Base-by-base conservation (phyloP, 2,329 filamentous ascomycete genomes). In the Ascochyta koolunga region DNA sequence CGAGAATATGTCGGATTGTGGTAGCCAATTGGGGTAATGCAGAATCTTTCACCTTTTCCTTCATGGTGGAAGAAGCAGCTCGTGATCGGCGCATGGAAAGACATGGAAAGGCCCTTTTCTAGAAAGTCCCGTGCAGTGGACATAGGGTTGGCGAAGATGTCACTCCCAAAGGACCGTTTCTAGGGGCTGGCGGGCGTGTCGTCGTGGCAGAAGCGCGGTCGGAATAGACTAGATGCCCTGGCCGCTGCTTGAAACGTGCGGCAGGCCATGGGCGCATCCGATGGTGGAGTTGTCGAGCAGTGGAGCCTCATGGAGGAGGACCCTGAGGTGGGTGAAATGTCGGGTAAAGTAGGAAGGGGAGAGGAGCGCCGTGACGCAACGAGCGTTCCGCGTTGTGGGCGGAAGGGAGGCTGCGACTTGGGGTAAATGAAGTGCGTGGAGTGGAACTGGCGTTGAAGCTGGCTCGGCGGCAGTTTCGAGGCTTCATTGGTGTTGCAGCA, bases 301-400 rank as follows among this genome's bases (percentile, higher is more conserved):
- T 66, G 65, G 62, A 44, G 44, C 57, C 50, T 50, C 39, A 38
- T 37, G 48, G 58, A 57, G 48, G 58, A 57, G 39, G 62, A 66
- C 62, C 60, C 65, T 64, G 61, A 62, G 50, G 50, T 54, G 38
- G 57, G 50, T 62, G 55, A 51, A 46, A 56, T 39, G 32, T 62
- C 64, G 65, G 65, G 58, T 60, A 51, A 64, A 60, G 47, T 66
- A 67, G 66, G 66, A 57, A 63, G 43, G 31, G 4, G 32, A 22
- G 50, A 48, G 24, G 48, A 57, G 32, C 51, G 54, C 58, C 48
- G 55, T 58, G 45, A 54, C 45, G 51, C 45, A 49, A 41, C 38
- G 37, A 43, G 38, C 5, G 50, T 54, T 48, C 50, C 50, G 44
- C 35, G 6, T 29, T 54, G 44, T 49, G 39, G 38, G 22, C 58